phyloP scores from a whole-genome alignment of 352 stramenopile genomes.

The Saprolegnia diclina region DNA sequence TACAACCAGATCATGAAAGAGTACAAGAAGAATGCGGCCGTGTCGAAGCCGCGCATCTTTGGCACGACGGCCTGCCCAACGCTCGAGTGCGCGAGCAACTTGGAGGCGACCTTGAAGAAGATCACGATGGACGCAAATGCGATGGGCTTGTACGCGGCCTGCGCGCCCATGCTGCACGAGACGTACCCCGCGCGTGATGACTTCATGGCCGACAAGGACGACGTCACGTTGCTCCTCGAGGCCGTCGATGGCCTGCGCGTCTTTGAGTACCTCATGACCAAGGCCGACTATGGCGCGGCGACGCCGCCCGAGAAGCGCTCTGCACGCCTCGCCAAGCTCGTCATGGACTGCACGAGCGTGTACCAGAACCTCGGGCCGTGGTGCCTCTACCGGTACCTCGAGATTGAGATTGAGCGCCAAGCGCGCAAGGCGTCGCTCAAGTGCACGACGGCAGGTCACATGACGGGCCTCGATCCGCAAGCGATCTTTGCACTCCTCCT shows the following conservation, averaged over 20 bases:
- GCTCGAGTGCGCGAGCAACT: constrained; percentile 58
- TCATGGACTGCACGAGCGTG: constrained; percentile 45
- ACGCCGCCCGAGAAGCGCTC: constrained; percentile 37
- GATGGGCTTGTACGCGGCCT: constrained; percentile 51
- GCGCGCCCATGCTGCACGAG: constrained; percentile 59
- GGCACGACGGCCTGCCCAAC: constrained; percentile 75
- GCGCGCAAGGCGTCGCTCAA: constrained; percentile 49
- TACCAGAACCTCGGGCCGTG: constrained; percentile 62
- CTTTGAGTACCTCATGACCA: constrained; percentile 45
- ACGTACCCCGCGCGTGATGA: constrained; percentile 34
- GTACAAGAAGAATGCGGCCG: constrained; percentile 40
- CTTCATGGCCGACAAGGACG: not conserved
- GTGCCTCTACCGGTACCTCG: constrained; percentile 68
- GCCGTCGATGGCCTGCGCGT: constrained; percentile 35
- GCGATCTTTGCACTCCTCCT: constrained; percentile 49
- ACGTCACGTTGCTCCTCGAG: constrained; percentile 2
- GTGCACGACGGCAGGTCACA: constrained; percentile 44
- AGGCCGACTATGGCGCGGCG: constrained; percentile 39
- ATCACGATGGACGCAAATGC: constrained; percentile 57
- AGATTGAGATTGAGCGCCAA: constrained; percentile 64
- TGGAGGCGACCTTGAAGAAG: constrained; percentile 65
- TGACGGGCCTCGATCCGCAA: constrained; percentile 51
- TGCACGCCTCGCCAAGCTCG: constrained; percentile 54
- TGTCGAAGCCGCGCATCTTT: constrained; percentile 66
- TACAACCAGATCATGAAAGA: constrained; percentile 86